Base-by-base conservation (phyloP, 164 flowering plant genomes). In the Malania oleifera region DNA sequence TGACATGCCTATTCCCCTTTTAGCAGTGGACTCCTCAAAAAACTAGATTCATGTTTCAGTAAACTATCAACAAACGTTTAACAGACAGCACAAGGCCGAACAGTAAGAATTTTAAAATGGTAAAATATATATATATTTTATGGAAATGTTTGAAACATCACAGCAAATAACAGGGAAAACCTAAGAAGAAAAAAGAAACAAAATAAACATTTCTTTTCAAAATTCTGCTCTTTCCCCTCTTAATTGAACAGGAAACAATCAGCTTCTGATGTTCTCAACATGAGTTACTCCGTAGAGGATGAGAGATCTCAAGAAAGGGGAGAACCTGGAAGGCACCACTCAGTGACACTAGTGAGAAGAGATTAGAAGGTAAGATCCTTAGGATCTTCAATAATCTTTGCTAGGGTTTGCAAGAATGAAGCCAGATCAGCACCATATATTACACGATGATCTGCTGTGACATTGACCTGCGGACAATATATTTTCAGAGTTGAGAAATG, bases 381-480 rank as follows among this genome's bases (percentile, higher is more conserved):
- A 14, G 97, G 97, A 52, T 90, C 92, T 82, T 90, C 89, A 20
- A 93, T 87, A 28, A 93, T 82, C 72, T 81, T 73, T 5, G 99
- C 77, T 56, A 90, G 67, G 31, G 97, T 93, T 73, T 88, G 90
- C 82, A 93, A 77, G 82, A 93, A 93, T 2, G 84, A 47, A 56
- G 99, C 97, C 50, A 93, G 76, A 74, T 93, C 99, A 62, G 99
- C 82, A 67, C 99, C 96, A 35, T 93, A 93, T 57, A 93, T 86
- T 25, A 90, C 77, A 13, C 95, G 97, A 71, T 93, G 96, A 75
- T 93, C 99, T 15, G 97, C 99, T 2, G 99, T 90, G 22, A 93
- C 88, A 73, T 90, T 88, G 46, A 93, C 98, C 96, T 91, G 77
- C 31, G 75, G 9, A 61, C 37, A 47, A 20, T 41, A 59, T 29